Percentiles rank a stretch among this genome's conserved stretches.
Conservation (phyloP, 2,329 filamentous ascomycete species). For the Allantophomopsis cytisporea region DNA sequence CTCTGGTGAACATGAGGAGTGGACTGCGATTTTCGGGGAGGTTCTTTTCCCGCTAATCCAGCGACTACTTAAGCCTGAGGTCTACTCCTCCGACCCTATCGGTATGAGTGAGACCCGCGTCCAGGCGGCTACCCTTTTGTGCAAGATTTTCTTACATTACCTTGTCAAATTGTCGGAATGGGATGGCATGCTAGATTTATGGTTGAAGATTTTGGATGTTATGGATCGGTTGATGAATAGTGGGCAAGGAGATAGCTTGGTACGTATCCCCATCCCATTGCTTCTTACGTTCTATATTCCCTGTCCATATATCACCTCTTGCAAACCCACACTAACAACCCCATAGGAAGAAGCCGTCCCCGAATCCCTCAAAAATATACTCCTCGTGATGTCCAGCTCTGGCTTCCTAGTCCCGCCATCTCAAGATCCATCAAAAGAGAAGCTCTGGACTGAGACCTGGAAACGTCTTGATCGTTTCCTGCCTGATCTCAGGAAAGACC, state of each 20-base stretch:
- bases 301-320: not conserved
- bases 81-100: slow-evolving; percentile 78
- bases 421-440: slow-evolving; percentile 37
- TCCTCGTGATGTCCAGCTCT: slow-evolving; percentile 87
- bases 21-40: slow-evolving; percentile 89
- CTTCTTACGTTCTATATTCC: slow-evolving; percentile 4
- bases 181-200: slow-evolving; percentile 82
- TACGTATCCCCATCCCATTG: slow-evolving; percentile 29
- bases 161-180: slow-evolving; percentile 72
- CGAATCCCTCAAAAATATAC: slow-evolving; percentile 90
- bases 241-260: slow-evolving; percentile 78
- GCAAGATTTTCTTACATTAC: slow-evolving; percentile 93
- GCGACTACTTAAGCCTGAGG: slow-evolving; percentile 80
- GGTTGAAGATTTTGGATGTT: slow-evolving; percentile 83
- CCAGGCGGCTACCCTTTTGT: slow-evolving; percentile 79
- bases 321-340: slow-evolving; percentile 4
- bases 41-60: slow-evolving; percentile 87
- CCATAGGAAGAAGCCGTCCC: slow-evolving; percentile 81
- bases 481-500: slow-evolving; percentile 42
- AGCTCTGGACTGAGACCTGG: slow-evolving; percentile 49
- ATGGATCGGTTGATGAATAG: slow-evolving; percentile 96
- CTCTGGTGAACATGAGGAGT: slow-evolving; percentile 74
- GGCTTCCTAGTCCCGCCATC: slow-evolving; percentile 67
- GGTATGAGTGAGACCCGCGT: slow-evolving; percentile 96
- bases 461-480: slow-evolving; percentile 53